A percentile compares a stretch with the other conserved stretches of the same genome.
Evolutionary conservation across 305 asterid genomes (phyloP).

Genomic region (Striga hermonthica): DNA sequence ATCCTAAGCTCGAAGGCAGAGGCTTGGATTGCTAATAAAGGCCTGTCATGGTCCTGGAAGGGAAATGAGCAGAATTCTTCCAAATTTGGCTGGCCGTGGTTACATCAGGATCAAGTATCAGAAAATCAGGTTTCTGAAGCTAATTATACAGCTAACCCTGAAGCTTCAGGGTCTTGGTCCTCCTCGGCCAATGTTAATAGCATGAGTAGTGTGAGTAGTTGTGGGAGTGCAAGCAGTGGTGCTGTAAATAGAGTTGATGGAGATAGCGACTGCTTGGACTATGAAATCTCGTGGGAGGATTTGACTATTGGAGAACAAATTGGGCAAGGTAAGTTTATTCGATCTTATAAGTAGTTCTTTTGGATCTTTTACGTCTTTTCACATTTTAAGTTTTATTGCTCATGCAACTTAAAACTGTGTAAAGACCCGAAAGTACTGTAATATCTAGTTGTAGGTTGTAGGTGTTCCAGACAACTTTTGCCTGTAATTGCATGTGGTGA

Average conservation of each 20-base stretch:
- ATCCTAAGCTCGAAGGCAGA: constrained; percentile 77
- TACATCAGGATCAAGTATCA: constrained; percentile 54
- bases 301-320: constrained; percentile 87
- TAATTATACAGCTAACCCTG: constrained; percentile 46
- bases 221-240: constrained; percentile 74
- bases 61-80: constrained; percentile 61
- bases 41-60: constrained; percentile 86
- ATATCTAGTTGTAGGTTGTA: neutral
- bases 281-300: constrained; percentile 95
- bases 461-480: neutral
- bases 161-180: constrained; percentile 86
- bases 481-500: neutral
- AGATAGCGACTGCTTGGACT: constrained; percentile 76
- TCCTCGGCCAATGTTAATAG: constrained; percentile 78
- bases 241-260: constrained; percentile 64
- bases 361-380: constrained; percentile 17
- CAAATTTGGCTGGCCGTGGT: constrained; percentile 73
- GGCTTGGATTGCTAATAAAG: constrained; percentile 76
- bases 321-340: constrained; percentile 73
- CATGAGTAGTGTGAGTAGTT: constrained; percentile 85
- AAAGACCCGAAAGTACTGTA: no score
- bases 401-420: neutral
- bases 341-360: constrained; percentile 5
- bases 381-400: neutral
- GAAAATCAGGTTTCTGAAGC: constrained; percentile 52